Evolutionary conservation across 108 stramenopile genomes (phyloP), one percentile per base, ranked within the genome.

Genomic region (Cyclotella atomus): DNA sequence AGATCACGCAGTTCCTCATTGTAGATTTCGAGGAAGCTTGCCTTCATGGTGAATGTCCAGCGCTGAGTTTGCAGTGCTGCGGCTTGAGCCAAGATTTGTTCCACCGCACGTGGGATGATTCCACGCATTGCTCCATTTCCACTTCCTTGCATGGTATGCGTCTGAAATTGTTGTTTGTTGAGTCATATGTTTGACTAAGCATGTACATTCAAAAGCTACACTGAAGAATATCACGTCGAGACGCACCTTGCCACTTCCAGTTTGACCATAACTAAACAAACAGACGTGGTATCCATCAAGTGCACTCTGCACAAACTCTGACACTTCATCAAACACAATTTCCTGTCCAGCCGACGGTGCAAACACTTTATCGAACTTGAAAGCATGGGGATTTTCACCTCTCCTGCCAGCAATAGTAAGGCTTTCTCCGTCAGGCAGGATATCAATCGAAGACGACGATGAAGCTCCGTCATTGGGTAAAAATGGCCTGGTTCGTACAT

Each of bases 1-100:
- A 99, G 71, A 82, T 99, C 99, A 30, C 91, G 91, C 29, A 99
- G 87, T 25, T 94, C 83, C 74, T 99, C 99, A 83, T 99, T 98
- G 89, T 99, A 99, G 53, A 99, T 99, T 84, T 99, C 99, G 59
- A 99, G 74, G 77, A 98, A 99, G 27, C 93, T 93, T 3, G 97
- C 98, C 62, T 89, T 81, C 57, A 99, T 83, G 28, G 81, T 86
- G 83, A 97, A 99, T 15, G 71, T 74, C 99, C 99, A 99, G 21
- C 96, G 97, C 59, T 98, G 94, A 50, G 68, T 79, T 68, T 92
- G 84, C 83, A 98, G 74, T 20, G 68, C 44, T 23, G 65, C 70
- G n/a, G 94, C 95, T 68, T 96, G 95, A 27, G 70, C 46, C 54
- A 97, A 74, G 65, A 98, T 96, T 44, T 97, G 95, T 74, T 93